Percentiles rank a stretch among this genome's conserved stretches.
phyloP scores from a whole-genome alignment of 306 rosid genomes.

The Herpetospermum pedunculosum region DNA sequence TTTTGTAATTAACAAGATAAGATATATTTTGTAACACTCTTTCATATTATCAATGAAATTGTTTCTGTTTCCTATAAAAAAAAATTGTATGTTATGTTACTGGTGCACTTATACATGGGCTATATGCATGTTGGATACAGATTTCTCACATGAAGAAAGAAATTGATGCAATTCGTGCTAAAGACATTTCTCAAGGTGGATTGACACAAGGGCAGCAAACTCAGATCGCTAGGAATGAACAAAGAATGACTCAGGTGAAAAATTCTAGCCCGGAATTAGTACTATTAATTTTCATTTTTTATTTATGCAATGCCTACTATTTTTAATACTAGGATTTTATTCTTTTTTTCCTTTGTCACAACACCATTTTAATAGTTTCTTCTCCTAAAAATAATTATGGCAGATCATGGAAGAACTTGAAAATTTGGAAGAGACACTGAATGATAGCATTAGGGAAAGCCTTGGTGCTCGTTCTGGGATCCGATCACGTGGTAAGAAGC shows the following conservation, averaged over 20 bases:
- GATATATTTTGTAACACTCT: too few species aligned
- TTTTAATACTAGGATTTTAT: not conserved
- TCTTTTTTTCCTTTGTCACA: not conserved
- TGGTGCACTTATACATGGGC: slow-evolving; percentile 7
- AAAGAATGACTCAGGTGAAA: slow-evolving; percentile 73
- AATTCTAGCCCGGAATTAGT: not conserved
- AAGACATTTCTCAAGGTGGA: slow-evolving; percentile 95
- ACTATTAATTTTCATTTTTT: not conserved
- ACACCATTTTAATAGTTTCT: not conserved
- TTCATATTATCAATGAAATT: too few species aligned
- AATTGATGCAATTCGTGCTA: slow-evolving; percentile 85
- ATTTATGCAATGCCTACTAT: not conserved
- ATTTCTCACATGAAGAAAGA: slow-evolving; percentile 90
- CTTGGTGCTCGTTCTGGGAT: slow-evolving; percentile 70
- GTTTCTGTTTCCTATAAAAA: too few species aligned
- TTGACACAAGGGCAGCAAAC: slow-evolving; percentile 95
- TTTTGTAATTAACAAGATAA: too few species aligned
- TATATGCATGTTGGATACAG: slow-evolving; percentile 24
- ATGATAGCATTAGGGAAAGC: slow-evolving; percentile 92
- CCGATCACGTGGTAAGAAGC: slow-evolving; percentile 50
- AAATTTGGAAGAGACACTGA: slow-evolving; percentile 89
- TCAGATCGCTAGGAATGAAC: slow-evolving; percentile 96
- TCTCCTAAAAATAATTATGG: not conserved
- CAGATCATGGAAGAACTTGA: slow-evolving; percentile 91
- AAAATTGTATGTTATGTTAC: not conserved